Conservation (phyloP, 495 filamentous ascomycete species). For the Eremomyces bilateralis region DNA sequence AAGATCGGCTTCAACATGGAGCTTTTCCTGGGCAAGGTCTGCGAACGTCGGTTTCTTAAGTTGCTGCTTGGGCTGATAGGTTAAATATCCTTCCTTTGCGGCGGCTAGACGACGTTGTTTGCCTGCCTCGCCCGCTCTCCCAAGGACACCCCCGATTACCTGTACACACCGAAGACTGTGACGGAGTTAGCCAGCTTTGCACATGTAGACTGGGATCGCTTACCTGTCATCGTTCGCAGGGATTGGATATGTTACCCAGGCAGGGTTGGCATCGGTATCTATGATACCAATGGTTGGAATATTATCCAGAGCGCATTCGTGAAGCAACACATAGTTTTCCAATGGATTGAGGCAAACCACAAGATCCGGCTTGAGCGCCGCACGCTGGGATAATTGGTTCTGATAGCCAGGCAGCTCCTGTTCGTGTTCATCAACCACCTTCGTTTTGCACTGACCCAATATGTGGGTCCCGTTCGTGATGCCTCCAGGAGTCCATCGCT, state of each 20-base stretch:
- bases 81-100: conserved; percentile 35
- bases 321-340: conserved; percentile 75
- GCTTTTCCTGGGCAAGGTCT: no score
- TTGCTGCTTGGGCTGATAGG: no score
- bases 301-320: conserved; percentile 71
- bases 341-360: conserved; percentile 81
- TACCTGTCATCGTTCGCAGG: conserved; percentile 89
- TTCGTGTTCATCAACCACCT: conserved; percentile 53
- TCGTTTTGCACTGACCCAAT: conserved; percentile 37
- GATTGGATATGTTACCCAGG: conserved; percentile 90
- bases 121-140: conserved; percentile 62
- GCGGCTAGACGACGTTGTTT: conserved; percentile 37
- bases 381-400: conserved; percentile 33
- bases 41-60: no score
- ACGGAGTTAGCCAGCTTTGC: conserved; percentile 1
- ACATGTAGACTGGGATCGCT: conserved; percentile 8
- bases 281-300: conserved; percentile 90
- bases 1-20: no score
- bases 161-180: conserved; percentile 52
- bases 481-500: conserved; percentile 76
- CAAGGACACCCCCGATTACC: conserved; percentile 69
- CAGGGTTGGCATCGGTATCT: conserved; percentile 83
- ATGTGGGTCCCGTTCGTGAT: conserved; percentile 90
- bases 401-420: conserved; percentile 40
- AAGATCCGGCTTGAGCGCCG: conserved; percentile 62